Base-by-base conservation (phyloP, 441 rosid species). In the Macaranga tanarius region DNA sequence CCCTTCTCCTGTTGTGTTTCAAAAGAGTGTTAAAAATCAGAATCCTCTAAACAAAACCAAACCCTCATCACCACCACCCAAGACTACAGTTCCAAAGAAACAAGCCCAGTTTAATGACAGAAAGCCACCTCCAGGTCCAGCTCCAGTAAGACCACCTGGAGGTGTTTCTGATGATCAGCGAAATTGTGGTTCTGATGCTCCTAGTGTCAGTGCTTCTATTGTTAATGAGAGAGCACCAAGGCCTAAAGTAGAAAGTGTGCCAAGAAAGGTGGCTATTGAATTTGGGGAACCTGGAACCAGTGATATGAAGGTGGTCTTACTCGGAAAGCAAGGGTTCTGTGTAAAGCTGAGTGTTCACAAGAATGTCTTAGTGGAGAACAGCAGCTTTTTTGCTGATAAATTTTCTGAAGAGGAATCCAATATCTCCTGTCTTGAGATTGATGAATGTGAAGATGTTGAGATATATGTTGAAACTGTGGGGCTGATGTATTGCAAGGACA, bases 311-410 rank as follows among this genome's bases (percentile, higher is more conserved):
- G 93, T 95, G 84, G 73, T 92, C 71, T 79, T 95, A 50, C 79
- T 87, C 0, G 99, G 98, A 72, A 95, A 88, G 83, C 98, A 95
- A 77, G 96, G 97, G 4, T 95, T 95, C 70, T 90, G 95, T 79
- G 99, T 95, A 80, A 95, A 95, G 85, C 78, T 95, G 65, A 91
- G 90, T 40, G 98, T 91, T 62, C 99, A 95, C 83, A 88, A 80
- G 84, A 83, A 81, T 81, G 90, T 91, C 75, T 80, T 95, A 20
- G 82, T 81, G 61, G 93, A 87, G 79, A 86, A 87, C 63, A 91
- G 95, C 74, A 80, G 84, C 51, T 90, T 81, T 81, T 95, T 95
- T 22, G 88, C 89, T 9, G 79, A 82, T 76, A 92, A 92, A 83
- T 83, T 92, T 65, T 76, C 84, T 19, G 89, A 85, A 67, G 87